Evolutionary conservation across 345 rosid species (phyloP).

Genomic region (Eucalyptus leucophloia): DNA sequence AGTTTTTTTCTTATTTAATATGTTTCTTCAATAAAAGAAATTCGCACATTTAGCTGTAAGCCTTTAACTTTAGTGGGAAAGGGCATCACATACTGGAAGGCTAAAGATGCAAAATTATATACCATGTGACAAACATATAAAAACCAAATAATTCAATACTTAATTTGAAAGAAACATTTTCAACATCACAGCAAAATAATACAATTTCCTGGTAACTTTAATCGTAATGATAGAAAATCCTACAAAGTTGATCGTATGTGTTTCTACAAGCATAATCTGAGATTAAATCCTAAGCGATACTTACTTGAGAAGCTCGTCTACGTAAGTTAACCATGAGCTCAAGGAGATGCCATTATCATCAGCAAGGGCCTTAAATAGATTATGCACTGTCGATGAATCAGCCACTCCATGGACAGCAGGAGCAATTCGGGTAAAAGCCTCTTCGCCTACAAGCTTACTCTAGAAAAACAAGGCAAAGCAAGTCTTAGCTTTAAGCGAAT

Average conservation of each 20-base stretch:
- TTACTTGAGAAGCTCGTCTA: slow-evolving; percentile 85
- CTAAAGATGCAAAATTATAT: neutral
- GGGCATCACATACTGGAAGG: neutral
- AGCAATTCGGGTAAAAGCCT: slow-evolving; percentile 82
- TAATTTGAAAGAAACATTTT: neutral
- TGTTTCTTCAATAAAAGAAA: neutral
- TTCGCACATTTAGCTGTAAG: neutral
- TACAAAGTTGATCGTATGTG: neutral
- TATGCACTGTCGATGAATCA: slow-evolving; percentile 76
- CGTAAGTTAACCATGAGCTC: slow-evolving; percentile 67
- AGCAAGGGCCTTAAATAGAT: slow-evolving; percentile 77
- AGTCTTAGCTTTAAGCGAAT: neutral
- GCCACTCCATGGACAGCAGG: slow-evolving; percentile 89
- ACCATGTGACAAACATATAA: neutral
- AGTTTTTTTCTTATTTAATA: neutral
- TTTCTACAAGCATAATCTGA: neutral
- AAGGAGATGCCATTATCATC: slow-evolving; percentile 63
- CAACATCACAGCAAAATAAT: neutral
- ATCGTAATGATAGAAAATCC: neutral
- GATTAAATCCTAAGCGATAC: neutral
- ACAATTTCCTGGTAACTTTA: neutral
- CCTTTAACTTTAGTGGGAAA: neutral
- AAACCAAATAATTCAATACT: neutral
- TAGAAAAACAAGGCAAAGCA: slow-evolving; percentile 12
- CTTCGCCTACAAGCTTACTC: slow-evolving; percentile 68